Conservation (phyloP, 768 basidiomycete genomes). For the Suillus subalutaceus region DNA sequence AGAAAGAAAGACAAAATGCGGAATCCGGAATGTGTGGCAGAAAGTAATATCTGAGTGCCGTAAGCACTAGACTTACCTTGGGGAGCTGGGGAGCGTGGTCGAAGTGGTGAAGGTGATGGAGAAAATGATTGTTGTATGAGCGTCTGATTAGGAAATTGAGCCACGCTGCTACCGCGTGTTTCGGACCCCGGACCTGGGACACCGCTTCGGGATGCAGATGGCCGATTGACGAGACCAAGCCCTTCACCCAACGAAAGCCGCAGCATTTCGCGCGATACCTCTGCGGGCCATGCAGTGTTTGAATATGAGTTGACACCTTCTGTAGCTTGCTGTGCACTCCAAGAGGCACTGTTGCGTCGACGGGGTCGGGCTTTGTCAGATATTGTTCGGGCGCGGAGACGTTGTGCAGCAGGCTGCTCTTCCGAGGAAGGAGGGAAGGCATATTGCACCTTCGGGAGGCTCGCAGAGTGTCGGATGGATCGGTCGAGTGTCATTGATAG, state of each 20-base stretch:
- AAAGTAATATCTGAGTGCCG: background rate
- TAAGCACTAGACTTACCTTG: constrained; percentile 8
- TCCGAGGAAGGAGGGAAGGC: constrained; percentile 19
- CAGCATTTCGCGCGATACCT: constrained; percentile 59
- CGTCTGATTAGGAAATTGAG: constrained; percentile 23
- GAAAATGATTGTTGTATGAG: constrained; percentile 29
- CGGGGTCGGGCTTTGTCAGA: constrained; percentile 40
- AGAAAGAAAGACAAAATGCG: background rate
- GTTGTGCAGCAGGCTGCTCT: constrained; percentile 14
- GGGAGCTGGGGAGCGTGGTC: constrained; percentile 21
- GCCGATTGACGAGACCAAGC: background rate
- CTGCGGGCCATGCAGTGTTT: constrained; percentile 57
- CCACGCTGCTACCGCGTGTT: constrained; percentile 24
- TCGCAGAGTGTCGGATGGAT: constrained; percentile 30
- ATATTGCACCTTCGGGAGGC: constrained; percentile 30
- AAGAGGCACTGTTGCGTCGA: constrained; percentile 61
- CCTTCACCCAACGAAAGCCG: constrained; percentile 46
- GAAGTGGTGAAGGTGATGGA: constrained; percentile 30
- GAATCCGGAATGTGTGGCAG: background rate
- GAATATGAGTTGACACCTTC: constrained; percentile 30
- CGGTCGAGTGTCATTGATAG: constrained; percentile 29
- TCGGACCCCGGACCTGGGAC: constrained; percentile 26
- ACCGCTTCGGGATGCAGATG: background rate
- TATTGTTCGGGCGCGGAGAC: constrained; percentile 26
- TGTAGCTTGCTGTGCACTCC: constrained; percentile 52